Evolutionary conservation across 129 eudicot species (phyloP).

Genomic region (Flaveria robusta): DNA sequence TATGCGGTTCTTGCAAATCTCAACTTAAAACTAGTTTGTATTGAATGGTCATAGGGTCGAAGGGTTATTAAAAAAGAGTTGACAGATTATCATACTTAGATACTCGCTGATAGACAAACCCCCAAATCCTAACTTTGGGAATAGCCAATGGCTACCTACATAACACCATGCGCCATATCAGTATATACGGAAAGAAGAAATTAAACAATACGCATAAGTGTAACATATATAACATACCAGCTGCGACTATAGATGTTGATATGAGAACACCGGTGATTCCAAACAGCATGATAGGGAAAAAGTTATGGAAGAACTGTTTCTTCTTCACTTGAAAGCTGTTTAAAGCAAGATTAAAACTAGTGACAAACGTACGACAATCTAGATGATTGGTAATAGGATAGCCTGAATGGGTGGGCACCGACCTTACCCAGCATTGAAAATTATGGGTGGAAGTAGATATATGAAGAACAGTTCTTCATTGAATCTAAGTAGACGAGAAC

Average conservation of each 20-base stretch:
- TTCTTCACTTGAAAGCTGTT: conserved; percentile 91
- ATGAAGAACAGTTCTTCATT: conserved; percentile 84
- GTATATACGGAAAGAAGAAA: neutral
- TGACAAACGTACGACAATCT: neutral
- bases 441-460: conserved; percentile 87
- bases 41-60: neutral
- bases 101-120: conserved; percentile 72
- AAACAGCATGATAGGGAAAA: conserved; percentile 80
- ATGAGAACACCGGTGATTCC: conserved; percentile 87
- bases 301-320: conserved; percentile 92
- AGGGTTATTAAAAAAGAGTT: conserved; percentile 15
- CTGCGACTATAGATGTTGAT: conserved; percentile 71
- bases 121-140: conserved; percentile 63
- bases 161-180: conserved; percentile 20
- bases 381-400: neutral
- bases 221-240: conserved; percentile 43
- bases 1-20: neutral
- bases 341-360: conserved; percentile 23
- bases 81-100: conserved; percentile 48
- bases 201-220: conserved; percentile 1
- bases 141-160: conserved; percentile 79
- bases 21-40: neutral
- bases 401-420: conserved; percentile 9
- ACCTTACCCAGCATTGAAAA: conserved; percentile 93
- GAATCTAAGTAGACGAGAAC: conserved; percentile 71